Evolutionary conservation across 176 grass and related monocot genomes (phyloP), one percentile per base, ranked within the genome.

Genomic region (Oryza nivara): DNA sequence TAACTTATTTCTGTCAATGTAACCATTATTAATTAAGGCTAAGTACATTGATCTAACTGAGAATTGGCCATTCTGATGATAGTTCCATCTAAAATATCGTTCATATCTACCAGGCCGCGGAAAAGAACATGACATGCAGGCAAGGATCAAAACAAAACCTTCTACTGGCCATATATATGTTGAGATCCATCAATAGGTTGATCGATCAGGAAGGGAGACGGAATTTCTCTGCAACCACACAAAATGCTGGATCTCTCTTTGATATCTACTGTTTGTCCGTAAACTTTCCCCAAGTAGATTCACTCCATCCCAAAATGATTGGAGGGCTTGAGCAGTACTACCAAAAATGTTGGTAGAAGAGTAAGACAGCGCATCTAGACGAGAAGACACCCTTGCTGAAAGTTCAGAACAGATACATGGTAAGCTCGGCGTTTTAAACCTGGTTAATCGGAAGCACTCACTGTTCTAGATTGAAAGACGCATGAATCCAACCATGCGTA

Each of bases 61-160:
- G 23, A 23, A 23, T 23, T 23, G 23, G 23, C 23, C 23, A 23
- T 23, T 23, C 23, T 23, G 23, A 23, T 23, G 23, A 23, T 23
- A 23, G 23, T 23, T 23, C 23, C 23, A 23, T 23, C 23, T 23
- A 23, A 23, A 23, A 70, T 75, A 41, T 89, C 28, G 15, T 40
- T 63, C 34, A 28, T 56, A 69, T 84, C 45, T 80, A 84, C 76
- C 46, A 14, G 76, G 82, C 65, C 82, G 51, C 41, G 26, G 82
- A 82, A 63, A 48, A 11, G 61, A 82, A 23, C 9, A 28, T 15
- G 77, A 48, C 51, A 68, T 16, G 47, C 41, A 20, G 38, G 26
- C 51, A 41, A 63, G 69, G 71, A 85, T 81, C 71, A 63, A 85
- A 54, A 54, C 51, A 63, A 85, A 54, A 54, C 51, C 51, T 54